Base-by-base conservation (phyloP, 306 rosid genomes). In the Malus sieversii region DNA sequence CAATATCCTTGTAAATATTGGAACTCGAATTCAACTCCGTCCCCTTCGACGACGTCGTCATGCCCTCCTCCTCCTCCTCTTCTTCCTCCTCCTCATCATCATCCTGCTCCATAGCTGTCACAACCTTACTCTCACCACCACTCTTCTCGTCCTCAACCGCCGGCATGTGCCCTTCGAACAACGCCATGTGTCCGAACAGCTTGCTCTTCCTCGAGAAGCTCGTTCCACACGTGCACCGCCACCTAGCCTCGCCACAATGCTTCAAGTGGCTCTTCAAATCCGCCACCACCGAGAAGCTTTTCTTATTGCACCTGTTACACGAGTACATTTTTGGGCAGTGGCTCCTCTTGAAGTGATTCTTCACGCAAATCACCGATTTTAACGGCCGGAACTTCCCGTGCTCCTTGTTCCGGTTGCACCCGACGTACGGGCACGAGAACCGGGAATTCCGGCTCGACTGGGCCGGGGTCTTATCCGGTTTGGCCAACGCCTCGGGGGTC, bases 91-190 rank as follows among this genome's bases (percentile, higher is more conserved):
- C 61, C n/a, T 70, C 80, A 5, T 77, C 78, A 6, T 66, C 85
- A 1, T 81, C 86, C 66, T 35, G 70, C 29, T 61, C 92, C 74
- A 18, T 75, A 9, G 32, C 83, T 30, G 13, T 16, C 33, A 44
- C 68, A 10, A 33, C 6, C 73, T 33, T 20, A 19, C 4, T 80
- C 44, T 75, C 80, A 69, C 64, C 80, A 44, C 77, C 78, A 69
- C 64, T 81, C 14, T 73, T 87, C 19, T 83, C 89, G 16, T 85
- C 91, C 35, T 66, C 80, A 0, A 89, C 87, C 6, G 89, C 96
- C 45, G 97, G 97, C 94, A 87, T 87, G 82, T 94, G 98, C 10
- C 97, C 97, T 46, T 94, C 98, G 45, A 91, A 91, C 55, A 88
- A 63, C 5, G 91, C 87, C 59, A 94, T 63, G 85, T 94, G 98